Base-by-base conservation (phyloP, 805 yeast genomes). In the Wickerhamiella sorbophila region DNA sequence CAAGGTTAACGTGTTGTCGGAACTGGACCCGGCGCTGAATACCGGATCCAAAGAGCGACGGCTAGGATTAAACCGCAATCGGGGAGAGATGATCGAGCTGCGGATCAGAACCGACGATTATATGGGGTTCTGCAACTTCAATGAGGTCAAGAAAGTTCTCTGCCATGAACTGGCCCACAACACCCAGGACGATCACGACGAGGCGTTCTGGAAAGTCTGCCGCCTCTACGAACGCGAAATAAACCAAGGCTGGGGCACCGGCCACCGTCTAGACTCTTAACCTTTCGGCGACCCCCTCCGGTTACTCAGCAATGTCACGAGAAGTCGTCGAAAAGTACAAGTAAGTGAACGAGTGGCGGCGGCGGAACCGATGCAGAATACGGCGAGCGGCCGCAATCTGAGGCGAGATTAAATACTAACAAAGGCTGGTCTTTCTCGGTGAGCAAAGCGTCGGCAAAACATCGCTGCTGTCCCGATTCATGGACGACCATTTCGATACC, bases 381-480 rank as follows among this genome's bases (percentile, higher is more conserved):
- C 17, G 31, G 17, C 21, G 18, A 14, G 21, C 14, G 14, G 21
- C 20, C 20, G 22, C 19, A 10, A 14, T 2, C 31, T 38, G n/a
- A n/a, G n/a, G n/a, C n/a, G n/a, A n/a, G 37, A 15, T 15, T 6
- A 15, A 18, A n/a, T 43, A 44, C 54, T 46, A 53, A 45, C 55
- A 78, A 59, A 88, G 91, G 64, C 83, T 88, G 44, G 97, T 88
- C 29, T 91, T 88, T 59, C 69, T 88, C 31, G 98, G 98, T n/a
- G 98, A 88, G 60, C 94, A 85, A 61, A 84, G 91, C 56, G 97
- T 88, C 33, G 98, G 98, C 33, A 88, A 88, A 60, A 88, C 98
- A 4, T 88, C 97, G 2, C 71, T 88, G 47, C 84, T 88, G 51
- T 87, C 97, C n/a, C 70, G 97, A 50, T 88, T 91, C 65, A 88